A percentile compares a stretch with the other conserved stretches of the same genome.
Evolutionary conservation across 805 yeast species (phyloP).

Genomic region (Schwanniomyces occidentalis): DNA sequence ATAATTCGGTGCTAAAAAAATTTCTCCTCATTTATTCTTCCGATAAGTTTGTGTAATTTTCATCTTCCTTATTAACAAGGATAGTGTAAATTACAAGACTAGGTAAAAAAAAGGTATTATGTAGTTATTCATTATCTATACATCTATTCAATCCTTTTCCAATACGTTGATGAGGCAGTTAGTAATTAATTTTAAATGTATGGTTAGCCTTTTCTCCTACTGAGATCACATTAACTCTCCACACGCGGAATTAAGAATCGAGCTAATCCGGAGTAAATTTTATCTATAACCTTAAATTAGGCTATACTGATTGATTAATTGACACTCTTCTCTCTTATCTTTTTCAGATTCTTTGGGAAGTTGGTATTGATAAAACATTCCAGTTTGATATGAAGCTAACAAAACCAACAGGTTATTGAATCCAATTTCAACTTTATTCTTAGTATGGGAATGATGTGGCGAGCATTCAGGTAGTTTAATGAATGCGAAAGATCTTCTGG

Average conservation of each 20-base stretch:
- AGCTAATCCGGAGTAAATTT: too few relatives aligned
- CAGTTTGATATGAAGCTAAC: slow-evolving; percentile 39
- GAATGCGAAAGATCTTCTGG: slow-evolving; percentile 42
- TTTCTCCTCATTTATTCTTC: slow-evolving; percentile 11
- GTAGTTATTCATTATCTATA: too few relatives aligned
- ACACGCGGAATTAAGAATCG: too few relatives aligned
- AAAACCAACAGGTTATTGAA: slow-evolving; percentile 33
- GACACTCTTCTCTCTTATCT: slow-evolving; percentile 31
- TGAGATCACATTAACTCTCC: too few relatives aligned
- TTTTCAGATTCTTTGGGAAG: slow-evolving; percentile 25
- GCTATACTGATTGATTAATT: slow-evolving; percentile 26
- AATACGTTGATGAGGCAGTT: too few relatives aligned
- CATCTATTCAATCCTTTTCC: too few relatives aligned
- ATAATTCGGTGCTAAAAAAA: slow-evolving; percentile 3
- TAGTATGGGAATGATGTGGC: slow-evolving; percentile 11
- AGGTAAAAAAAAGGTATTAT: too few relatives aligned
- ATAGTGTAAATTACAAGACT: too few relatives aligned
- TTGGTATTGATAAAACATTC: slow-evolving; percentile 39
- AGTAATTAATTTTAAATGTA: too few relatives aligned
- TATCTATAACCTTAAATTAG: too few relatives aligned
- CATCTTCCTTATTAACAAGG: too few relatives aligned
- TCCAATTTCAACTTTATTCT: slow-evolving; percentile 36
- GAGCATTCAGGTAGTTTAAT: slow-evolving; percentile 36
- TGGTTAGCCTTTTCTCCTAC: too few relatives aligned
- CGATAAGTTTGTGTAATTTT: slow-evolving; percentile 4